phyloP scores from a whole-genome alignment of 2,329 filamentous ascomycete species.

The Neoascochyta sp. region DNA sequence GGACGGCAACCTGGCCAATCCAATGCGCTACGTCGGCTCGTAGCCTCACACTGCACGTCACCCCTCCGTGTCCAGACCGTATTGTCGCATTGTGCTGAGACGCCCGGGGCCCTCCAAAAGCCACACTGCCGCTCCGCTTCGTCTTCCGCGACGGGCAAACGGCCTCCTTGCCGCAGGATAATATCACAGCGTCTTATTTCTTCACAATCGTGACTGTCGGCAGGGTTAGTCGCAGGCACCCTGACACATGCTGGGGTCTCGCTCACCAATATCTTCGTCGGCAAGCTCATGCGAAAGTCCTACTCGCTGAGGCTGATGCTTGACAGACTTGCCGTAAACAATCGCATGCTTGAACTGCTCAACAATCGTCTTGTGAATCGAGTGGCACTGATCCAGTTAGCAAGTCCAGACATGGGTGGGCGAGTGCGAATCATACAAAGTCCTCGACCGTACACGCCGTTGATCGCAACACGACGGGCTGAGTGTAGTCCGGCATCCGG shows the following conservation, averaged over 20 bases:
- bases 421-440: constrained; percentile 65
- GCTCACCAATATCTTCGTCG: constrained; percentile 93
- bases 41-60: constrained; percentile 29
- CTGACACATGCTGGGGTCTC: constrained; percentile 3
- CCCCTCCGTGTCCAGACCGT: constrained; percentile 27
- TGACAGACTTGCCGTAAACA: constrained; percentile 96
- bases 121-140: constrained; percentile 23
- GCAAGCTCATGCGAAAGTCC: constrained; percentile 85
- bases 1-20: constrained; percentile 32
- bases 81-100: constrained; percentile 30
- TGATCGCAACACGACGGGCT: constrained; percentile 83
- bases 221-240: constrained; percentile 23
- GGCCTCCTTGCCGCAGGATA: constrained; percentile 18
- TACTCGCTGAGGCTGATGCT: constrained; percentile 96
- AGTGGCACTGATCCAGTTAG: constrained; percentile 70
- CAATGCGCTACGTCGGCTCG: constrained; percentile 23
- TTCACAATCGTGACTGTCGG: constrained; percentile 43
- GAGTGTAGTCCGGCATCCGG: constrained; percentile 83
- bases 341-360: constrained; percentile 95
- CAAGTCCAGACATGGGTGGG: constrained; percentile 13
- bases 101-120: constrained; percentile 28
- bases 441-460: constrained; percentile 88
- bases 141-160: constrained; percentile 15
- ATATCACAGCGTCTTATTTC: constrained; percentile 29
- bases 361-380: constrained; percentile 92